Evolutionary conservation across 73 alveolate genomes (phyloP), one percentile per base, ranked within the genome.

Genomic region (Blepharisma stoltei): DNA sequence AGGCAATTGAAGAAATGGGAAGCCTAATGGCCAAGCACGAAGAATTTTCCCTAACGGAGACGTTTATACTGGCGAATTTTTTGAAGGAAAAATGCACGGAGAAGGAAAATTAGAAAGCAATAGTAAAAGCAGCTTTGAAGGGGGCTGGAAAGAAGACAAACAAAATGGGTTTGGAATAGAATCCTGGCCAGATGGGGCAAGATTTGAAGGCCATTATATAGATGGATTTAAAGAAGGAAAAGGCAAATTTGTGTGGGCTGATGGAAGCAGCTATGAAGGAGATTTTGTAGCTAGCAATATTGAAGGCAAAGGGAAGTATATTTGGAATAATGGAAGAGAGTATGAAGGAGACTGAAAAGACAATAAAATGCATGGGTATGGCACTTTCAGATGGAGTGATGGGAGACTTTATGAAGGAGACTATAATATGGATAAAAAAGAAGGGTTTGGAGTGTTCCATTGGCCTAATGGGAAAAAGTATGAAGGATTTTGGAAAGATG

Each of bases 291-390:
- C 18, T 52, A 20, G 23, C 3, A 52, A 52, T 52, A n/a, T 52
- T 52, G 18, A 52, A 52, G 67, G 67, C 18, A 52, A 52, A 20
- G 67, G 67, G 23, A 52, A 52, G 23, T 52, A 52, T 52, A 52
- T 52, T 52, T 52, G 67, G 67, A 52, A 52, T 52, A 52, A 52
- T 52, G 67, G 67, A 52, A 20, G 23, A n/a, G 23, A 20, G 32
- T 52, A 52, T 52, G 67, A 52, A 52, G 67, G 67, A 52, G 67
- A 52, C 23, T 52, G 67, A 52, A 52, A n/a, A 52, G 67, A 52
- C 2, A 52, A 52, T 52, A 14, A 52, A 20, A 52, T 14, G 23
- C 18, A 14, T 2, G 67, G 67, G 18, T 52, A 52, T 52, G 67
- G 67, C 23, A 52, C 3, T 52, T 14, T 52, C 23, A 52, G 23